These are phyloP conservation scores for Fragilaria radians DNA, from an alignment of 108 stramenopile species.

Conservation along the genomic window DNA sequence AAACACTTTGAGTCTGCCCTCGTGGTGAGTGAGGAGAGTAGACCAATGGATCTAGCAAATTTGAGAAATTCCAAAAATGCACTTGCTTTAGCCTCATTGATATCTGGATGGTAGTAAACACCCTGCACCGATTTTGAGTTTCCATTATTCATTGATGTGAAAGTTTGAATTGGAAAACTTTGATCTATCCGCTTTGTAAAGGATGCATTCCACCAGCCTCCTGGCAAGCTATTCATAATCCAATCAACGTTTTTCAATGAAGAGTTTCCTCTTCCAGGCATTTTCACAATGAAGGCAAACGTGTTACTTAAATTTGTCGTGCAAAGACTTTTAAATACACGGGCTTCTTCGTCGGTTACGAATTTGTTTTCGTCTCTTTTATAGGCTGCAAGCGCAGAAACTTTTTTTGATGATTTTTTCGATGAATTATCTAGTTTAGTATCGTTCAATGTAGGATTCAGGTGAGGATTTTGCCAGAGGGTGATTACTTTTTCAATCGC, in stretches of 20 bases:
- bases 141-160: neutral
- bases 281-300: neutral
- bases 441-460: neutral
- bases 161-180: neutral
- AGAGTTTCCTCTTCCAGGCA: neutral
- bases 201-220: neutral
- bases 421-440: neutral
- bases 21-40: neutral
- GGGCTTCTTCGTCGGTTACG: neutral
- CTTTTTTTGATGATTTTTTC: neutral
- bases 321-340: neutral
- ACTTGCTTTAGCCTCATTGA: neutral
- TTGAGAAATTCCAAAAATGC: neutral
- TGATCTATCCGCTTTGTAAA: neutral
- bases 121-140: neutral
- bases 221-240: neutral
- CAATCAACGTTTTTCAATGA: neutral
- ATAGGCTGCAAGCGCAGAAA: neutral
- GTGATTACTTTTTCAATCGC: neutral
- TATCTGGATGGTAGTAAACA: neutral
- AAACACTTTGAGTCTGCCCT: neutral
- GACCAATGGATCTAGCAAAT: neutral
- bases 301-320: neutral
- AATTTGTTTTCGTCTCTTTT: neutral
- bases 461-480: neutral